Conservation (phyloP, 73 alveolate species). For the Symbiodinium pilosum region DNA sequence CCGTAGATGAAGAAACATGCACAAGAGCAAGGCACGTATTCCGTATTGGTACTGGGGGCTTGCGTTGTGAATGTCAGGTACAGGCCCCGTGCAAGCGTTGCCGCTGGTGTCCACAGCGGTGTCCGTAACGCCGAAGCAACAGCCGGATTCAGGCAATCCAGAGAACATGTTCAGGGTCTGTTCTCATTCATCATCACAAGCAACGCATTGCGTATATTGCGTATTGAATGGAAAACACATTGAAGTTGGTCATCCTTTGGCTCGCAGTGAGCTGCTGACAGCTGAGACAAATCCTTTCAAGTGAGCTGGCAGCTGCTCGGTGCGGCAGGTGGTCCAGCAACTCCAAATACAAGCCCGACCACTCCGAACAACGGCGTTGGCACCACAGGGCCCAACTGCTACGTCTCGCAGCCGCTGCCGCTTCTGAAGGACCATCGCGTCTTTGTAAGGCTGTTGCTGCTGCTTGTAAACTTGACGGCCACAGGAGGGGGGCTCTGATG, state of each 20-base stretch:
- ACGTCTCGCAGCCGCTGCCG: constrained; percentile 63
- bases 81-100: background rate
- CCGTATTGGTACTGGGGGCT: background rate
- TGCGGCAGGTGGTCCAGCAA: background rate
- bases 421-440: constrained; percentile 34
- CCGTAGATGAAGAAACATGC: too few relatives aligned
- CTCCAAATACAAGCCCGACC: constrained; percentile 10
- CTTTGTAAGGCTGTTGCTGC: background rate
- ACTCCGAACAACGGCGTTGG: constrained; percentile 1
- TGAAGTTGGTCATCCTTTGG: too few relatives aligned
- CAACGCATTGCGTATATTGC: too few relatives aligned
- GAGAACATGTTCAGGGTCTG: too few relatives aligned
- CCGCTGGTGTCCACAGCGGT: background rate
- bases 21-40: too few relatives aligned
- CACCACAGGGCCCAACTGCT: constrained; percentile 58
- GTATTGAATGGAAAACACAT: too few relatives aligned
- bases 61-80: background rate
- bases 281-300: too few relatives aligned
- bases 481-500: constrained; percentile 51
- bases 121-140: background rate
- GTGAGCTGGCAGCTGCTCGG: background rate
- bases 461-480: background rate
- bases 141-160: constrained; percentile 1
- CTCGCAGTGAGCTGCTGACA: too few relatives aligned
- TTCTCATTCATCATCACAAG: too few relatives aligned